These are phyloP conservation scores for Proteromonas lacertae DNA, from an alignment of 352 stramenopile species.

Conservation along the genomic window DNA sequence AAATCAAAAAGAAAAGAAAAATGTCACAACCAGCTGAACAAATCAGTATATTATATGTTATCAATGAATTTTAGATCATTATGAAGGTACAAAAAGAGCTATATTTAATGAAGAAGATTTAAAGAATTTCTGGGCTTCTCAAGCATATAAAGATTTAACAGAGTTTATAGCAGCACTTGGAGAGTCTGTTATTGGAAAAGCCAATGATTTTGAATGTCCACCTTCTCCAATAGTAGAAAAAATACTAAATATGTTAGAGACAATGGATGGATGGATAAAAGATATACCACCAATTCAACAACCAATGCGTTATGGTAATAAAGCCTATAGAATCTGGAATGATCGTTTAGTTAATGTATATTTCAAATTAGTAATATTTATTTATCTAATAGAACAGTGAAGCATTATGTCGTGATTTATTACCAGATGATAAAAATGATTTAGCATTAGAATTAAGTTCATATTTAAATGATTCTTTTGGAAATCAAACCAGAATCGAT, in stretches of 20 bases:
- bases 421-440: conserved; percentile 1
- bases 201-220: background rate
- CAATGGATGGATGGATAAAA: conserved; percentile 38
- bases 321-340: conserved; percentile 53
- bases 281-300: conserved; percentile 56
- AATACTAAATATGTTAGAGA: conserved; percentile 9
- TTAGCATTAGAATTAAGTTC: conserved; percentile 30
- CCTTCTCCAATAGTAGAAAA: background rate
- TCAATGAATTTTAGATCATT: too few species aligned
- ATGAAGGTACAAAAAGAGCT: background rate
- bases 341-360: conserved; percentile 27
- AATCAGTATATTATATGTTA: too few species aligned
- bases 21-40: too few species aligned
- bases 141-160: background rate
- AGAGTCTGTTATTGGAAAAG: background rate
- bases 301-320: conserved; percentile 69
- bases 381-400: conserved; percentile 1
- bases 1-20: too few species aligned
- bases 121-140: background rate
- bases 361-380: background rate
- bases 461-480: conserved; percentile 80
- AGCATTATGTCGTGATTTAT: conserved; percentile 1
- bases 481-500: conserved; percentile 75
- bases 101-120: background rate
- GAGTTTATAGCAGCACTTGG: background rate